Conservation (phyloP, 768 basidiomycete species). For the Kwoniella sp. region DNA sequence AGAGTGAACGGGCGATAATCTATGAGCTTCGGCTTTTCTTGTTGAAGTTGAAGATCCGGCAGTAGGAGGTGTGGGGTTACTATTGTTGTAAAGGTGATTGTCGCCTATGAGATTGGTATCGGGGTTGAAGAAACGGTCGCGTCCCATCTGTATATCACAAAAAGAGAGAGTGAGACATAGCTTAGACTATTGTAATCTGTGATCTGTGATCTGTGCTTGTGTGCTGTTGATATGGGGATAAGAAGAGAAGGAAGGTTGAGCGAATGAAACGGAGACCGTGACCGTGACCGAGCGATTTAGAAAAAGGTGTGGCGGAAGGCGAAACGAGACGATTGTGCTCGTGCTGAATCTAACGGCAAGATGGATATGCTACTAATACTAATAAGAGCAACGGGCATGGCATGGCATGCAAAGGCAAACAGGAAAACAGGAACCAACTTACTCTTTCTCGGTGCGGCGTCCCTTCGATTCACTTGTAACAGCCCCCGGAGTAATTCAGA, state of each 20-base stretch:
- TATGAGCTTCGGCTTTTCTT: not conserved
- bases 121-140: not conserved
- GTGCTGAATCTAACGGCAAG: not conserved
- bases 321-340: not conserved
- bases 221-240: not conserved
- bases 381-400: too few relatives aligned
- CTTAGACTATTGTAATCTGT: not conserved
- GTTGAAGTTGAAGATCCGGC: too few relatives aligned
- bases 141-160: not conserved
- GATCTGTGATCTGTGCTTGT: too few relatives aligned
- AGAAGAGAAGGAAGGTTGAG: not conserved
- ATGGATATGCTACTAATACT: too few relatives aligned
- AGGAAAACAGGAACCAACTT: not conserved
- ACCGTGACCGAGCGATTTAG: not conserved
- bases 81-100: not conserved
- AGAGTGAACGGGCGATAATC: not conserved
- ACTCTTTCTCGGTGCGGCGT: not conserved
- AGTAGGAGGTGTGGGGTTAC: too few relatives aligned
- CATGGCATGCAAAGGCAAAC: not conserved
- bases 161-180: not conserved
- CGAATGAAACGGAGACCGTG: not conserved
- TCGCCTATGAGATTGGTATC: not conserved
- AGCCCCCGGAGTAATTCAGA: too few relatives aligned
- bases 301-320: not conserved
- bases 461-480: too few relatives aligned